phyloP scores from a whole-genome alignment of 768 basidiomycete species.

The Serpula lacrymans region DNA sequence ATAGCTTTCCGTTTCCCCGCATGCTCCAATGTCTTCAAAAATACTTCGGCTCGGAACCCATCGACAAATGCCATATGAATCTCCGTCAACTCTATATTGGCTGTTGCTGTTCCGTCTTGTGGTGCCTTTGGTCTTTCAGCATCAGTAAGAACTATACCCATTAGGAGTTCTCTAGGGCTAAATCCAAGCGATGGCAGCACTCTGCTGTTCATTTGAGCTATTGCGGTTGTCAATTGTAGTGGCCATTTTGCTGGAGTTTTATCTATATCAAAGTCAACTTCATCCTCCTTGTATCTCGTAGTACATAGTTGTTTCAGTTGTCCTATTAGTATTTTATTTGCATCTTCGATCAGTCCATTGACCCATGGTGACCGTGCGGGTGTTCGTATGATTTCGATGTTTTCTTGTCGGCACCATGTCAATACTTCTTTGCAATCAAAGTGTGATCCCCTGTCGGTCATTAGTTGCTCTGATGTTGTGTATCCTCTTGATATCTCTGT shows the following conservation, averaged over 20 bases:
- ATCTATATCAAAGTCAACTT: constrained; percentile 9
- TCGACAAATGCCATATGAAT: constrained; percentile 30
- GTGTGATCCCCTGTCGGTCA: constrained; percentile 22
- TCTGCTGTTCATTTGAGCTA: constrained; percentile 12
- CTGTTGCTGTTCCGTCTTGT: constrained; percentile 11
- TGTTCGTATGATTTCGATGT: constrained; percentile 10
- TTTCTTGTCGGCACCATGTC: constrained; percentile 9
- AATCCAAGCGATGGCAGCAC: constrained; percentile 16
- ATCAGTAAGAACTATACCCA: constrained; percentile 27
- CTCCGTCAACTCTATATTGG: constrained; percentile 4
- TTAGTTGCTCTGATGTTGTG: constrained; percentile 13
- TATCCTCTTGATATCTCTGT: constrained; percentile 10
- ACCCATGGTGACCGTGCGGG: constrained; percentile 26
- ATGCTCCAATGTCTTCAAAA: too few species aligned
- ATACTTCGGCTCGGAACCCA: constrained; percentile 19
- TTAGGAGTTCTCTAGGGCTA: constrained; percentile 30
- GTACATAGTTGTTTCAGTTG: constrained; percentile 16
- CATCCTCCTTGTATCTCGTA: constrained; percentile 16
- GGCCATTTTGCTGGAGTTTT: constrained; percentile 20
- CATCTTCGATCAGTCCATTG: constrained; percentile 24
- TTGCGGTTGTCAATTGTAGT: constrained; percentile 14
- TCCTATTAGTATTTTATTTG: constrained; percentile 18
- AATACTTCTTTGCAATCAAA: constrained; percentile 17
- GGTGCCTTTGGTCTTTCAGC: constrained; percentile 20
- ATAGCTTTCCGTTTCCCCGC: constrained; percentile 19